Conservation (phyloP, 352 stramenopile species). For the Blastocystis sp. region DNA sequence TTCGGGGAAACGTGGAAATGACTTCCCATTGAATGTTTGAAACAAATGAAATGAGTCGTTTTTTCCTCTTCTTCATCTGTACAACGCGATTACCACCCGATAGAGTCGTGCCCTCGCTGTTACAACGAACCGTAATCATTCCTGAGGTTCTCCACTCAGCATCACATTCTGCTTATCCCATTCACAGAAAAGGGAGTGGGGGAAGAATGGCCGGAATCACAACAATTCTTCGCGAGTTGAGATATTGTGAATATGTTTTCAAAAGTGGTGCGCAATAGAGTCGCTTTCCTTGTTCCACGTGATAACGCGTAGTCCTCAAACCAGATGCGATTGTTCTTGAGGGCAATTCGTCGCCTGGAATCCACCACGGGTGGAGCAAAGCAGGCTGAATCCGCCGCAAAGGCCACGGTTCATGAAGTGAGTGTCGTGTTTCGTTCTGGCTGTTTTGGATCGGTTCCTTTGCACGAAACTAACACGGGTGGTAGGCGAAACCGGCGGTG, state of each 20-base stretch:
- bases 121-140: too few relatives aligned
- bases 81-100: too few relatives aligned
- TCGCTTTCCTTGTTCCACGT: neutral
- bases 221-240: neutral
- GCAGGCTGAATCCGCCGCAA: neutral
- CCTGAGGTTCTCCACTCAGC: too few relatives aligned
- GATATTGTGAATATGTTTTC: slow-evolving; percentile 20
- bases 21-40: neutral
- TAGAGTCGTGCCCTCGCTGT: too few relatives aligned
- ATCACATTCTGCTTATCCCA: too few relatives aligned
- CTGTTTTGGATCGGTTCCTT: too few relatives aligned
- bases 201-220: neutral
- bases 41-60: too few relatives aligned
- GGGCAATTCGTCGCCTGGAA: slow-evolving; percentile 6
- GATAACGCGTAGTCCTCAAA: slow-evolving; percentile 10
- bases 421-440: neutral
- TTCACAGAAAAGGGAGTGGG: neutral
- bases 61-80: neutral
- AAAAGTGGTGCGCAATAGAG: neutral
- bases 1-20: slow-evolving; percentile 48
- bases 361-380: neutral
- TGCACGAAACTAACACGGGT: neutral
- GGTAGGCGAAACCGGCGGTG: slow-evolving; percentile 5
- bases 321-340: neutral
- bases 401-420: slow-evolving; percentile 2